Conservation (phyloP, 495 filamentous ascomycete species). For the Penicillium longicatenatum region DNA sequence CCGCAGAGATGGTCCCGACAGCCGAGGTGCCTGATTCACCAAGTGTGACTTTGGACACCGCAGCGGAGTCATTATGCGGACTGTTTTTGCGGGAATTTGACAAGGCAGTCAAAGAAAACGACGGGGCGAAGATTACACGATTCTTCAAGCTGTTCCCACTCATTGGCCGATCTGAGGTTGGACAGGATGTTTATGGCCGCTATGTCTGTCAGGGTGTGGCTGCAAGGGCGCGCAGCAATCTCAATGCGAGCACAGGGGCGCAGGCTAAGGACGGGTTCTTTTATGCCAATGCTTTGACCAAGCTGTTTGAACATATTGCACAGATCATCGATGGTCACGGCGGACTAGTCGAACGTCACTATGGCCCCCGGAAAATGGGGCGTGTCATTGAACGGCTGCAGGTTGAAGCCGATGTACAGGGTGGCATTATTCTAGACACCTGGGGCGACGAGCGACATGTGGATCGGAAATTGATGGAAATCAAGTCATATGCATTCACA, state of each 20-base stretch:
- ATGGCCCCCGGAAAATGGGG: conserved; percentile 90
- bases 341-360: conserved; percentile 86
- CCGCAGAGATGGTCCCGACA: conserved; percentile 88
- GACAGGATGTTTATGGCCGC: conserved; percentile 88
- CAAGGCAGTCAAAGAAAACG: conserved; percentile 80
- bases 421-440: conserved; percentile 94
- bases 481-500: conserved; percentile 95
- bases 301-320: conserved; percentile 95
- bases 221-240: conserved; percentile 72
- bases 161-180: conserved; percentile 86
- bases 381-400: conserved; percentile 93
- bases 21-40: conserved; percentile 94
- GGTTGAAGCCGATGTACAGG: conserved; percentile 92
- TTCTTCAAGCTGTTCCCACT: conserved; percentile 98
- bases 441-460: conserved; percentile 89
- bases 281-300: conserved; percentile 88
- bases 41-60: conserved; percentile 80
- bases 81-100: conserved; percentile 95
- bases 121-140: conserved; percentile 84
- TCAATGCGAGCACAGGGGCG: conserved; percentile 63
- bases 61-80: conserved; percentile 81
- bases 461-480: conserved; percentile 84
- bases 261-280: conserved; percentile 77
- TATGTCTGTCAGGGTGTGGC: conserved; percentile 96
- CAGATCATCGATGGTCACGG: conserved; percentile 93